Evolutionary conservation across 2,329 filamentous ascomycete genomes (phyloP).

Genomic region (Ascosphaera aggregata): DNA sequence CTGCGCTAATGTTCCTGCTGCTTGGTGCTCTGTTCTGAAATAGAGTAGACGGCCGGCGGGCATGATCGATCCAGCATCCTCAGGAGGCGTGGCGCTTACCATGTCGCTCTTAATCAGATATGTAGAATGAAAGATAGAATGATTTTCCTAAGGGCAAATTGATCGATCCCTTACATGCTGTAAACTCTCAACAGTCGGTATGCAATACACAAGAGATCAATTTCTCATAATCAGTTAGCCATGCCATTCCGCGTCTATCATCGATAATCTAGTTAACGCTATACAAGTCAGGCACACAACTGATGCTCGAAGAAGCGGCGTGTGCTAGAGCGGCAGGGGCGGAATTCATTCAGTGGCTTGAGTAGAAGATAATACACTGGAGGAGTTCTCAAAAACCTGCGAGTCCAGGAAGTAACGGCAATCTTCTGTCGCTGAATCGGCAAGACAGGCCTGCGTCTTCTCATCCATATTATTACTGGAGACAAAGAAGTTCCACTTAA

Average conservation of each 20-base stretch:
- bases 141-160: not conserved
- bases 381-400: conserved; percentile 25
- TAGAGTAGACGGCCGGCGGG: too few species aligned
- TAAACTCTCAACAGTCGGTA: not conserved
- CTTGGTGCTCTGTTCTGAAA: too few species aligned
- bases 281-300: not conserved
- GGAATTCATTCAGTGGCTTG: not conserved
- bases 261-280: not conserved
- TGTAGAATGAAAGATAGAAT: too few species aligned
- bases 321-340: not conserved
- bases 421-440: conserved; percentile 12
- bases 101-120: too few species aligned
- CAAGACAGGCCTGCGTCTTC: conserved; percentile 16
- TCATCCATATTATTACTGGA: conserved; percentile 22
- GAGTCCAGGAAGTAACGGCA: conserved; percentile 19
- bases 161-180: not conserved
- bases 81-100: too few species aligned
- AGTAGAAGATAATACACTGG: conserved; percentile 13
- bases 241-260: not conserved
- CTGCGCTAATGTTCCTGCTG: not conserved
- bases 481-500: conserved; percentile 22
- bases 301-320: not conserved
- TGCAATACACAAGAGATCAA: not conserved
- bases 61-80: not conserved
- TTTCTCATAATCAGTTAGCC: not conserved